A percentile compares a stretch with the other conserved stretches of the same genome.
phyloP scores from a whole-genome alignment of 148 eudicot species.

The Rhododendron henanense region DNA sequence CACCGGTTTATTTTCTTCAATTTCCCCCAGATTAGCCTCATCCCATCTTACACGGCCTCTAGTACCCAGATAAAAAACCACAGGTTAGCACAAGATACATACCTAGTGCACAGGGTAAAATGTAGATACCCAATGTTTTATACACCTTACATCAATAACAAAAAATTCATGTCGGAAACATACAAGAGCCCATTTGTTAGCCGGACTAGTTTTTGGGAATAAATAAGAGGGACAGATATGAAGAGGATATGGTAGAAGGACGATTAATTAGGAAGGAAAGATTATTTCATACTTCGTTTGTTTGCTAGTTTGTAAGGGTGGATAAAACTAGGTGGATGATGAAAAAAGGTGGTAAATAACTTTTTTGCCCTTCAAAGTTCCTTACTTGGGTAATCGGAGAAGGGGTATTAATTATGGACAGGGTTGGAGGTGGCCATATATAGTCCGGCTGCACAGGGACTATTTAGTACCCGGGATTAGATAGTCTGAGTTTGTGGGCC shows the following conservation, averaged over 20 bases:
- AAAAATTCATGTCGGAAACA: neutral
- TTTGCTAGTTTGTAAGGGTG: neutral
- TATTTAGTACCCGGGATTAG: neutral
- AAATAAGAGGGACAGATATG: too few relatives aligned
- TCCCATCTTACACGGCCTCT: conserved; percentile 81
- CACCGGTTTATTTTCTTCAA: conserved; percentile 89
- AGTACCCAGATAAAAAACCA: conserved; percentile 22
- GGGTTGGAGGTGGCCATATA: neutral
- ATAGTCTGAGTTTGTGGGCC: neutral
- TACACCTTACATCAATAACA: neutral
- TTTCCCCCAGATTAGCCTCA: conserved; percentile 77
- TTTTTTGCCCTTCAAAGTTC: too few relatives aligned
- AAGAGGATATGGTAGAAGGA: too few relatives aligned
- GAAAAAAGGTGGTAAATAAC: neutral
- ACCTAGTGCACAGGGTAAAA: neutral
- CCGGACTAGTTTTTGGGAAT: neutral
- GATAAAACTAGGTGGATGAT: neutral
- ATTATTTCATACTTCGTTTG: neutral
- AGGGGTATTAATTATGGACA: neutral
- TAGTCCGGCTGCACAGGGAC: neutral
- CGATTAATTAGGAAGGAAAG: too few relatives aligned
- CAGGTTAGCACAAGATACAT: neutral
- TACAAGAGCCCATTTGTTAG: neutral
- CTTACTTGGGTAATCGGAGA: neutral
- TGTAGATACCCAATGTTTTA: neutral